Base-by-base conservation (phyloP, 441 rosid genomes). In the Gossypium trilobum region DNA sequence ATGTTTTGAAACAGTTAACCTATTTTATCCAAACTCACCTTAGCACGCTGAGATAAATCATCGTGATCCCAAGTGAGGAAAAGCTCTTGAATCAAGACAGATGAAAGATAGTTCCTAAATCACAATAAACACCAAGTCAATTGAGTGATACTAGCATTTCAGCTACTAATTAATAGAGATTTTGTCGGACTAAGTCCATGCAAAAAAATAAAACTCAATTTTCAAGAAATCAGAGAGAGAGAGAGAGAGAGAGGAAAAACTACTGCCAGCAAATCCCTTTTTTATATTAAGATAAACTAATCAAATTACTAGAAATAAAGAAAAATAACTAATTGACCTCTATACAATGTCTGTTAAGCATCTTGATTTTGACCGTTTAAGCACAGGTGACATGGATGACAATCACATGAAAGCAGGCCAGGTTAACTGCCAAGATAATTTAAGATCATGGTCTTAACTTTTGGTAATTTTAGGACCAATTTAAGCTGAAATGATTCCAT, bases 1-100 rank as follows among this genome's bases (percentile, higher is more conserved):
- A 39, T 11, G 20, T 51, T 51, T 23, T 68, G 31, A 52, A 22
- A 16, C 27, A 72, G 25, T 29, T 9, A 13, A 60, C 68, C 66
- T 0, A 68, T 61, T 39, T 44, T 9, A 50, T 44, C 25, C 22
- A 61, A 73, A 67, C 81, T 83, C 67, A 90, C 99, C 97, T 95
- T 93, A 51, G 96, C 89, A 73, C 98, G 87, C 78, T 88, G 95
- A 78, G 94, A 87, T 75, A 95, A 79, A 84, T 95, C 99, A 78
- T 93, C 98, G 75, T 95, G 99, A 82, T 95, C 99, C 92, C 96
- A 91, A 65, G 95, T 87, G 72, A 95, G 92, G 83, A 95, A 95
- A 81, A 95, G 83, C 84, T 95, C 99, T 83, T 93, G 99, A 80
- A 95, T 87, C 78, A 93, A 84, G 76, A 95, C 90, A 36, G 98